Conservation (phyloP, 352 stramenopile species). For the Phytophthora chlamydospora region DNA sequence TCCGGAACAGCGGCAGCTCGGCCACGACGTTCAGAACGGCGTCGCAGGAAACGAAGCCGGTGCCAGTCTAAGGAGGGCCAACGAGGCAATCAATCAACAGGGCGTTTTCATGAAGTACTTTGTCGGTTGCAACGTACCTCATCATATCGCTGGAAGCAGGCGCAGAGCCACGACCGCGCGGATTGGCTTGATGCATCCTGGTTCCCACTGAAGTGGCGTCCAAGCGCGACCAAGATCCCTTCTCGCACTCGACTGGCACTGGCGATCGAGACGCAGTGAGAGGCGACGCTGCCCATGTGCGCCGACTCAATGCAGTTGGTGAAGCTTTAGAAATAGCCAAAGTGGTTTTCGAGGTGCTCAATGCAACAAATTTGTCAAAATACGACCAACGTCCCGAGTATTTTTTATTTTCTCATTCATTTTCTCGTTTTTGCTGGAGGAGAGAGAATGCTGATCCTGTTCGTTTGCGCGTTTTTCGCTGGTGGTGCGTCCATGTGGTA, state of each 20-base stretch:
- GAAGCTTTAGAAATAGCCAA: slow-evolving; percentile 15
- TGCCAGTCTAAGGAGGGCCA: slow-evolving; percentile 9
- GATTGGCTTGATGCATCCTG: slow-evolving; percentile 9
- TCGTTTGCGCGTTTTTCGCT: slow-evolving; percentile 35
- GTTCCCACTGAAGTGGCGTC: slow-evolving; percentile 20
- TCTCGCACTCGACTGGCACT: slow-evolving; percentile 37
- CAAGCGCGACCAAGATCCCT: slow-evolving; percentile 40
- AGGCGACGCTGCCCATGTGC: slow-evolving; percentile 38
- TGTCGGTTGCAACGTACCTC: slow-evolving; percentile 19
- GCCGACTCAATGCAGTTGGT: too few relatives aligned
- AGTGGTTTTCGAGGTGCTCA: background rate
- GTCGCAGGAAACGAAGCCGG: slow-evolving; percentile 31
- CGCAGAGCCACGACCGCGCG: slow-evolving; percentile 20
- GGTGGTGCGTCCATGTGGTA: slow-evolving; percentile 32
- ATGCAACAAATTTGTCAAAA: too few relatives aligned
- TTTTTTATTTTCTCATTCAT: background rate
- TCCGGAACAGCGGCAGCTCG: slow-evolving; percentile 36
- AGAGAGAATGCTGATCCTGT: slow-evolving; percentile 28
- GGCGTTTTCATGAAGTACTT: background rate
- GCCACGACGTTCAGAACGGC: slow-evolving; percentile 39
- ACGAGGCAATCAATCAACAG: background rate
- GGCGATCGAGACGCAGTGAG: slow-evolving; percentile 34
- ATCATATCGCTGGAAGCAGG: slow-evolving; percentile 40
- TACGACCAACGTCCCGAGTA: too few relatives aligned
- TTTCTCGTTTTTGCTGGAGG: slow-evolving; percentile 2